A percentile compares a stretch with the other conserved stretches of the same genome.
phyloP scores from a whole-genome alignment of 768 basidiomycete species.

The Leucosporidium creatinivorum region DNA sequence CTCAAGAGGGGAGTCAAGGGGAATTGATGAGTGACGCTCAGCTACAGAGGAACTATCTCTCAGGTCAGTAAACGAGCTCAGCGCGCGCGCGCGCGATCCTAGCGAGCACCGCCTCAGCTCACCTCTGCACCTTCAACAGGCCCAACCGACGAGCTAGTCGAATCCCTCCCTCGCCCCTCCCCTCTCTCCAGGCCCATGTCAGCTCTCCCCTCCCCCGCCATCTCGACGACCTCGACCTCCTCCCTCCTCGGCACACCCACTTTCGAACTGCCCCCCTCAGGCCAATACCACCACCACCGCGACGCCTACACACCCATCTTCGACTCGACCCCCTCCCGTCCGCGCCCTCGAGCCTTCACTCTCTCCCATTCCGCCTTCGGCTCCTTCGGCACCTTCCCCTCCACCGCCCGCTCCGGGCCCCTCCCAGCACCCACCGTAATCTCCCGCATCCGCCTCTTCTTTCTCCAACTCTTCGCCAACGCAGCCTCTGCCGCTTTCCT shows the following conservation, averaged over 20 bases:
- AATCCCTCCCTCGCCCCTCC: slow-evolving; percentile 2
- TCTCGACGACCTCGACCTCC: neutral
- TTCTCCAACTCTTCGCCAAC: slow-evolving; percentile 43
- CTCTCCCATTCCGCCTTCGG: slow-evolving; percentile 33
- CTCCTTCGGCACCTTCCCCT: slow-evolving; percentile 29
- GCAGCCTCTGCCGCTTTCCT: slow-evolving; percentile 46
- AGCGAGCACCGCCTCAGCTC: neutral
- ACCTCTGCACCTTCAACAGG: neutral
- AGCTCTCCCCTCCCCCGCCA: neutral
- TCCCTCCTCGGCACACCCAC: neutral
- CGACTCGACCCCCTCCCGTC: slow-evolving; percentile 34
- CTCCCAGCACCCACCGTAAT: slow-evolving; percentile 29
- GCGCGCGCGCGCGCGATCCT: too few species aligned
- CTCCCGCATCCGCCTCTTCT: slow-evolving; percentile 37
- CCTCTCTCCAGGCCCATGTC: neutral
- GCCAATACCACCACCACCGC: neutral
- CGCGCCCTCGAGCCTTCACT: slow-evolving; percentile 31
- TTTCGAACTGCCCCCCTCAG: neutral
- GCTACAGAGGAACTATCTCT: slow-evolving; percentile 20
- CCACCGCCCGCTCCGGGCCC: slow-evolving; percentile 21
- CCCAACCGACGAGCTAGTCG: neutral
- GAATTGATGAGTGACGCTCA: neutral
- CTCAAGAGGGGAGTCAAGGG: neutral
- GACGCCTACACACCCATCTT: neutral
- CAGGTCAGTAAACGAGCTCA: slow-evolving; percentile 15